Base-by-base conservation (phyloP, 495 filamentous ascomycete species). In the Xylaria acuta region DNA sequence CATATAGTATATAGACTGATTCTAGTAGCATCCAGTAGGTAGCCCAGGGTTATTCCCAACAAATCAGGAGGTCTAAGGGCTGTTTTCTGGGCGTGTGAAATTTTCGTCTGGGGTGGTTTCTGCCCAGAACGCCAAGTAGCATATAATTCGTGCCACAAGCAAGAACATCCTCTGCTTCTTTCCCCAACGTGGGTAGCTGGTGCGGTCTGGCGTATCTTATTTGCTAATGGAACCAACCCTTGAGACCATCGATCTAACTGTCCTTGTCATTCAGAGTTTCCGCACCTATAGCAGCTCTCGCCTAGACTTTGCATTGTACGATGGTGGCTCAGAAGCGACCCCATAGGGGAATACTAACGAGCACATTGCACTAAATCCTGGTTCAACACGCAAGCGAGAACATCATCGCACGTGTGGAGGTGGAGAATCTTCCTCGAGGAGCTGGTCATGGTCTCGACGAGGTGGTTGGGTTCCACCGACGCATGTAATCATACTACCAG, bases 251-350 rank as follows among this genome's bases (percentile, higher is more conserved):
- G 0, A 6, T 11, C 38, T 45, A 5, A 16, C n/a, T 12, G 58
- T 36, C 32, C 36, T n/a, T 22, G n/a, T 49, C 45, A 1, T n/a
- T 34, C 36, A 20, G 53, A 60, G 69, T 75, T 78, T 77, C 70
- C 70, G 77, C 77, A 75, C 77, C 77, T 77, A 78, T 78, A 34
- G 76, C 67, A 77, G 73, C n/a, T n/a, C 64, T 30, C 75, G 68
- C 62, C 41, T 14, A 70, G 53, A 58, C 65, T 66, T 58, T 40
- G 20, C 25, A 32, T 45, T 34, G 56, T 40, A 14, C 30, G 32
- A 54, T 59, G n/a, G 53, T 38, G 34, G 67, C 51, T 34, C 5
- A 25, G 30, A 38, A 47, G 45, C 1, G 25, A 14, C 20, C 7
- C 53, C 40, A 69, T 69, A 47, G 38, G 53, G n/a, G 38, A 5